A percentile compares a stretch with the other conserved stretches of the same genome.
phyloP scores from a whole-genome alignment of 768 basidiomycete genomes.

The Phanerodontia chrysosporium region DNA sequence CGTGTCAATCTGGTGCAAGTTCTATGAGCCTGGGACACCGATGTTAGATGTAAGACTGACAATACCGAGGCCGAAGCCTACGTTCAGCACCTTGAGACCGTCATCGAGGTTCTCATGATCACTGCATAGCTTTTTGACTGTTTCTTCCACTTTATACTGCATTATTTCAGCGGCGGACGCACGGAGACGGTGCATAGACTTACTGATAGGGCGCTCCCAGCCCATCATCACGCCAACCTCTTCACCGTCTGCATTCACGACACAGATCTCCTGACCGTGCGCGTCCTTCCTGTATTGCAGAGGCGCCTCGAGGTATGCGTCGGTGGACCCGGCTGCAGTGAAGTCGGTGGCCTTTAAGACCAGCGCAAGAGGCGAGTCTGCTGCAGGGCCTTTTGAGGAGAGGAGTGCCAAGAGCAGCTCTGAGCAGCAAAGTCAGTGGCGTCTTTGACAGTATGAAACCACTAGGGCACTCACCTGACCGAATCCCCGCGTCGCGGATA shows the following conservation, averaged over 20 bases:
- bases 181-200: slow-evolving; percentile 16
- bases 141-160: slow-evolving; percentile 60
- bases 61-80: slow-evolving; percentile 94
- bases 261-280: slow-evolving; percentile 78
- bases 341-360: slow-evolving; percentile 47
- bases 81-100: slow-evolving; percentile 71
- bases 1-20: slow-evolving; percentile 62
- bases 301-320: slow-evolving; percentile 65
- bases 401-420: slow-evolving; percentile 71
- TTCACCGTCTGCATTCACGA: slow-evolving; percentile 58
- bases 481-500: slow-evolving; percentile 90
- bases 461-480: slow-evolving; percentile 59
- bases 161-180: slow-evolving; percentile 17
- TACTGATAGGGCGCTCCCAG: slow-evolving; percentile 86
- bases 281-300: slow-evolving; percentile 67
- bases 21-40: not conserved
- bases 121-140: slow-evolving; percentile 60
- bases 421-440: slow-evolving; percentile 22
- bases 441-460: not conserved
- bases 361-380: slow-evolving; percentile 28
- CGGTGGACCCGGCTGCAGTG: slow-evolving; percentile 58
- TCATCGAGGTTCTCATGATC: slow-evolving; percentile 41
- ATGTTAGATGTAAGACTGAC: slow-evolving; percentile 31
- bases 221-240: slow-evolving; percentile 99
- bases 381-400: slow-evolving; percentile 34